Evolutionary conservation across 495 filamentous ascomycete species (phyloP).

Genomic region (Xylona heveae): DNA sequence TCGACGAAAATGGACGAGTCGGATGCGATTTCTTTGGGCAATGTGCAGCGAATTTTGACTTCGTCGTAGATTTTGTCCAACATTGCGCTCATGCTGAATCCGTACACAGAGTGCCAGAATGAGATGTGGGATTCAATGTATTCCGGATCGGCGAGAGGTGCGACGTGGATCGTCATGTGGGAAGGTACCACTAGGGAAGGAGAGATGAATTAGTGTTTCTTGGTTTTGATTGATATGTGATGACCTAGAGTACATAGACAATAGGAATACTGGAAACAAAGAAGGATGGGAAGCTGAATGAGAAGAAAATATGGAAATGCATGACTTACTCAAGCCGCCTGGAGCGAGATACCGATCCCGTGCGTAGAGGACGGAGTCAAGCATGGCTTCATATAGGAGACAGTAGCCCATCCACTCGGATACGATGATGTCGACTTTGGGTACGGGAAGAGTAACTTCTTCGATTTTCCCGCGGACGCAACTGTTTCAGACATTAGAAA

Average conservation of each 20-base stretch:
- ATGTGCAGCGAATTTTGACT: constrained; percentile 27
- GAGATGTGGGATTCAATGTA: constrained; percentile 41
- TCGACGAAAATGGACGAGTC: constrained; percentile 29
- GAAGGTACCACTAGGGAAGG: constrained; percentile 44
- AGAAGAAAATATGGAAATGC: no score
- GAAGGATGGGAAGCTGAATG: no score
- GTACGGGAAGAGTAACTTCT: constrained; percentile 59
- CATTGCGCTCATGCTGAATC: constrained; percentile 35
- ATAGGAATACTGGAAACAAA: no score
- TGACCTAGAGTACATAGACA: no score
- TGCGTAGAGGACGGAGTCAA: constrained; percentile 80
- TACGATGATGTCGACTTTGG: constrained; percentile 82
- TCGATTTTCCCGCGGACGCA: constrained; percentile 79
- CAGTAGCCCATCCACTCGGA: constrained; percentile 98
- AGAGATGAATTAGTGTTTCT: no score
- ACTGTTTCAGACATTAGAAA: constrained; percentile 10
- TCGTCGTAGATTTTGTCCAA: constrained; percentile 32
- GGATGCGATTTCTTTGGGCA: constrained; percentile 21
- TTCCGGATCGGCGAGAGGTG: constrained; percentile 69
- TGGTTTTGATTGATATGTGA: no score
- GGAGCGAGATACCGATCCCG: constrained; percentile 64
- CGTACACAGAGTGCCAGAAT: constrained; percentile 51
- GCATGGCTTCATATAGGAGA: constrained; percentile 84
- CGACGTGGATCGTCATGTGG: constrained; percentile 68
- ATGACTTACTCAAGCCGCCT: constrained; percentile 38